These are phyloP conservation scores for Rhodotorula paludigena DNA, from an alignment of 768 basidiomycete genomes.

Conservation along the genomic window DNA sequence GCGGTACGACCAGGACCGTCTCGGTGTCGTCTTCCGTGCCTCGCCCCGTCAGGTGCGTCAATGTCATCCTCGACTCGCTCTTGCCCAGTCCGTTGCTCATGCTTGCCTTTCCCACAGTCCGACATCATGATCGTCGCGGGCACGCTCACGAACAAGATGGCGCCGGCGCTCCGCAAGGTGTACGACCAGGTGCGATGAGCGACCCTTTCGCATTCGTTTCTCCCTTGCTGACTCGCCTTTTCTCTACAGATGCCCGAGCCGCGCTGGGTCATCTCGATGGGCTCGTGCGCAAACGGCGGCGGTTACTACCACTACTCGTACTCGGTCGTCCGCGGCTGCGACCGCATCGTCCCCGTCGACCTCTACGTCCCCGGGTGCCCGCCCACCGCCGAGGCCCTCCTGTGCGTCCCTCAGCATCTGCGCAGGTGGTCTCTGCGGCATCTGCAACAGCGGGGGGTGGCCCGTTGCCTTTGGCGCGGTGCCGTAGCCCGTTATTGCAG, in stretches of 20 bases:
- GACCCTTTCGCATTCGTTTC: neutral
- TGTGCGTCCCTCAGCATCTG: conserved; percentile 60
- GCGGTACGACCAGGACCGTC: conserved; percentile 94
- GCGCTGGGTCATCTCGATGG: conserved; percentile 99
- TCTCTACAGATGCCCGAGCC: conserved; percentile 91
- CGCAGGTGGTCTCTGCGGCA: neutral
- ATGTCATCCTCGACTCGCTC: neutral
- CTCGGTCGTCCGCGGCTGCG: conserved; percentile 95
- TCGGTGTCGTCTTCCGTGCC: conserved; percentile 98
- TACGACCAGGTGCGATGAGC: conserved; percentile 57
- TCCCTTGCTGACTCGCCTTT: neutral
- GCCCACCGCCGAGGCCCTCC: conserved; percentile 83
- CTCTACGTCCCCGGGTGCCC: conserved; percentile 97
- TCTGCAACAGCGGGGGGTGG: conserved; percentile 1
- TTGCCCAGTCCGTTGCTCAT: too few species aligned
- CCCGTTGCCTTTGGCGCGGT: neutral
- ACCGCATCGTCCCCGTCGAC: conserved; percentile 96
- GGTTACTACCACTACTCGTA: conserved; percentile 98
- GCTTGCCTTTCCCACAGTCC: too few species aligned
- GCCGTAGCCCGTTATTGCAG: neutral
- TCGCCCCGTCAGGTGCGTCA: conserved; percentile 62
- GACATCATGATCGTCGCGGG: conserved; percentile 99
- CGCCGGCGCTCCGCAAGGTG: conserved; percentile 90
- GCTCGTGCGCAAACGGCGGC: conserved; percentile 96
- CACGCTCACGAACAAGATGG: conserved; percentile 99